These are phyloP conservation scores for Allantophomopsis lycopodina DNA, from an alignment of 2,329 filamentous ascomycete genomes.

Conservation along the genomic window DNA sequence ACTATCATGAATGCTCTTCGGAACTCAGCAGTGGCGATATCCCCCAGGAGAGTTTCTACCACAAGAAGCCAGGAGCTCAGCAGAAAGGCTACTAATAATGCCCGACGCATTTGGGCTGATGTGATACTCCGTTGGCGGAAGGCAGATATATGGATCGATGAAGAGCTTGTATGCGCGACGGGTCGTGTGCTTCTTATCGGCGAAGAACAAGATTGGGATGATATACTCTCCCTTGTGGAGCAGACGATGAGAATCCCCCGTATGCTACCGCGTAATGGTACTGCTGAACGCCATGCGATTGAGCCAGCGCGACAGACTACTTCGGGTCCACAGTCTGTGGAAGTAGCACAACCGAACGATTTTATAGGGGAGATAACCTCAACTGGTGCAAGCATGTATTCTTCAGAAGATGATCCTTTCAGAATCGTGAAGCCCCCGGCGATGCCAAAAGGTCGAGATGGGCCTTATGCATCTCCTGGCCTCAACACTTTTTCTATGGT, in stretches of 20 bases:
- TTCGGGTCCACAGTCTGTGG: no score
- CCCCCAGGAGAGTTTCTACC: not conserved
- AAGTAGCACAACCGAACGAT: no score
- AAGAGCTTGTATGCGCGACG: constrained; percentile 70
- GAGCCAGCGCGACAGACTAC: constrained; percentile 9
- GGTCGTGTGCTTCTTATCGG: constrained; percentile 61
- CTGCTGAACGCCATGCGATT: constrained; percentile 19
- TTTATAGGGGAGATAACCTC: no score
- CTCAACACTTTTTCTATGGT: constrained; percentile 55
- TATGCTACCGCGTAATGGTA: constrained; percentile 9
- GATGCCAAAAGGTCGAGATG: no score
- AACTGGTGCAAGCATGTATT: constrained; percentile 16
- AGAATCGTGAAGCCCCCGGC: no score
- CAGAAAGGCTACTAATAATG: constrained; percentile 44
- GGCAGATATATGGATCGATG: constrained; percentile 60
- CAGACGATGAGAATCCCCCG: constrained; percentile 69
- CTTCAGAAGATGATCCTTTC: constrained; percentile 8
- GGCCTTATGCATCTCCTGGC: constrained; percentile 20
- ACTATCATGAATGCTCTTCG: constrained; percentile 71
- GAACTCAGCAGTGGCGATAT: constrained; percentile 21
- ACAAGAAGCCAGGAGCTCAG: constrained; percentile 14
- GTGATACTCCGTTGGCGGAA: constrained; percentile 62
- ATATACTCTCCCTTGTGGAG: constrained; percentile 63
- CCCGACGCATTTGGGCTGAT: constrained; percentile 68
- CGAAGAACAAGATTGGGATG: constrained; percentile 45